Base-by-base conservation (phyloP, 2,329 filamentous ascomycete species). In the Cladosporium oxysporum region DNA sequence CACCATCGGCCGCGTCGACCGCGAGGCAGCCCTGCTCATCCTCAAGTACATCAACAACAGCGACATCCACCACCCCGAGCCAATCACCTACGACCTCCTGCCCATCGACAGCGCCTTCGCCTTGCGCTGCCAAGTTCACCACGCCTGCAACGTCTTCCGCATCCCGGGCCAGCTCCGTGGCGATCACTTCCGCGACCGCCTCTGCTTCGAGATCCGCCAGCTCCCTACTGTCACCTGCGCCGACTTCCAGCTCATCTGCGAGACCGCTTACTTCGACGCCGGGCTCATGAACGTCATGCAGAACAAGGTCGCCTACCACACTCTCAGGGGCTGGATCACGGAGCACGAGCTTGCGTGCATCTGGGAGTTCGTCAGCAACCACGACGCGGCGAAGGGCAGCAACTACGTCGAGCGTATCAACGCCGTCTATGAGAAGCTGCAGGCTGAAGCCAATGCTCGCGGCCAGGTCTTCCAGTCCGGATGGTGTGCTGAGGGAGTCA, bases 191-290 rank as follows among this genome's bases (percentile, higher is more conserved):
- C 65, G 61, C 49, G 52, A 65, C n/a, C n/a, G 55, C 31, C 53
- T 70, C 44, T 62, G 64, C 63, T 52, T 37, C 3, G 68, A 67
- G 61, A 31, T 62, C 29, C 44, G 47, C 44, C n/a, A 23, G 12
- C 8, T 35, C 29, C 10, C 28, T 5, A 16, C 29, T 14, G 33
- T 69, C 33, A 58, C 33, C 5, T 47, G 49, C 26, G 23, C 37
- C 7, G 67, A 70, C 44, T 66, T 70, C 29, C 55, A 58, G 11
- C 59, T 65, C 47, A 49, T 69, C 47, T 21, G 62, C 8, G 61
- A 66, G 31, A 60, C 18, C 31, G 49, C 67, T 1, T 29, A 14
- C 31, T 66, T 65, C 53, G 68, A 70, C 44, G 16, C 58, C 28
- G 64, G 66, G 1, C 35, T 69, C 8, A 44, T 65, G n/a, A 65